Conservation (phyloP, 1,284 basidiomycete species). For the Puccinia coronata region DNA sequence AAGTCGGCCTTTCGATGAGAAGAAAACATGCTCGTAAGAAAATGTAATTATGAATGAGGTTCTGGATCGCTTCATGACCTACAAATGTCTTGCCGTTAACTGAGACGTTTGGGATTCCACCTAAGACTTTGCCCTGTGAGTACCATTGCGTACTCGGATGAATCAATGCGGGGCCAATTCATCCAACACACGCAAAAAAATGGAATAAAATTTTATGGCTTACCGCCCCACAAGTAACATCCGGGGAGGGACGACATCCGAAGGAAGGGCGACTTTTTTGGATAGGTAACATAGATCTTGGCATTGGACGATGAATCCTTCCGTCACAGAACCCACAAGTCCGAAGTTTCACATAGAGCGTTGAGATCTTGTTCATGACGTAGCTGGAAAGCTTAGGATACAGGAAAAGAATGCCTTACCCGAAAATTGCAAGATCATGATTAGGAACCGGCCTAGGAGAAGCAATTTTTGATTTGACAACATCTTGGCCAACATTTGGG, state of each 20-base stretch:
- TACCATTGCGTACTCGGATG: background rate
- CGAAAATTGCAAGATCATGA: background rate
- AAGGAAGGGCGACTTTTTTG: background rate
- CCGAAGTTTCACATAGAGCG: background rate
- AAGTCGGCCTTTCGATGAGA: background rate
- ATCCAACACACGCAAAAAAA: background rate
- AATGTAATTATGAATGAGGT: background rate
- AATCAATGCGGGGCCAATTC: background rate
- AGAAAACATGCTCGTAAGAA: background rate
- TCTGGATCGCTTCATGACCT: background rate
- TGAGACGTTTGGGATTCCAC: background rate
- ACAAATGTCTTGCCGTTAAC: background rate
- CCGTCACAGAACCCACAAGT: background rate
- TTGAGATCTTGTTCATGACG: background rate
- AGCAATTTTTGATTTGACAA: background rate
- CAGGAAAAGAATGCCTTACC: background rate
- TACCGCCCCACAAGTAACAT: background rate
- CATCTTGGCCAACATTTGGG: background rate
- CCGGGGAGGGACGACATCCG: background rate
- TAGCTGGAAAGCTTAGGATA: background rate
- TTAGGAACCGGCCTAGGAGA: background rate
- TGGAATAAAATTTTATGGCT: background rate
- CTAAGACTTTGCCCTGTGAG: constrained; percentile 1
- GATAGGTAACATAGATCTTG: background rate
- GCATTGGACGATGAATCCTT: background rate